A percentile compares a stretch with the other conserved stretches of the same genome.
These are phyloP conservation scores for Metschnikowia koreensis DNA, from an alignment of 805 yeast genomes.

Conservation along the genomic window DNA sequence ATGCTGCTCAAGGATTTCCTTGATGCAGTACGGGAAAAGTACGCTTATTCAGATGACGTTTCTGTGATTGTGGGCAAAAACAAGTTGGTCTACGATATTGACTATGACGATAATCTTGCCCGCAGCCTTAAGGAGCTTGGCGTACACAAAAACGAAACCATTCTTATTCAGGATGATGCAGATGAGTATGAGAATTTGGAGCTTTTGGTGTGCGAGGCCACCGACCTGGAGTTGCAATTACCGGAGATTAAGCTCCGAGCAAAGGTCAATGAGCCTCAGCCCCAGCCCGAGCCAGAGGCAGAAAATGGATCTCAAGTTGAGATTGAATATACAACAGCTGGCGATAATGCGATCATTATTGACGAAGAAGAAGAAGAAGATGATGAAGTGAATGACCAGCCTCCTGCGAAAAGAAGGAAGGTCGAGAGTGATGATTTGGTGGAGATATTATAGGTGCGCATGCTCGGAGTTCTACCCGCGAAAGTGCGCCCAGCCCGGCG, in stretches of 20 bases:
- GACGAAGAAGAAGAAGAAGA: constrained; percentile 13
- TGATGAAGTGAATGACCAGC: constrained; percentile 9
- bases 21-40: constrained; percentile 44
- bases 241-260: constrained; percentile 20
- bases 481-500: neutral
- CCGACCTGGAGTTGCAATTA: constrained; percentile 3
- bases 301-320: neutral
- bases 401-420: constrained; percentile 16
- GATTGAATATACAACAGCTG: neutral
- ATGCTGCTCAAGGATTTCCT: constrained; percentile 52
- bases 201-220: constrained; percentile 44
- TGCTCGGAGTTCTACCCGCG: neutral
- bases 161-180: constrained; percentile 78
- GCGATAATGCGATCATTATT: constrained; percentile 9
- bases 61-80: constrained; percentile 58
- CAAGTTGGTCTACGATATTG: constrained; percentile 75
- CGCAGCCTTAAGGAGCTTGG: constrained; percentile 49
- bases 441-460: constrained; percentile 1
- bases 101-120: constrained; percentile 75
- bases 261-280: neutral
- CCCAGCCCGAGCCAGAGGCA: neutral
- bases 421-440: constrained; percentile 3
- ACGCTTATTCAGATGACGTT: constrained; percentile 54
- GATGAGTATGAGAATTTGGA: constrained; percentile 65
- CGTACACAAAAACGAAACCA: constrained; percentile 55